Evolutionary conservation across 106 monocot genomes (phyloP).

Genomic region (Allium cepa): DNA sequence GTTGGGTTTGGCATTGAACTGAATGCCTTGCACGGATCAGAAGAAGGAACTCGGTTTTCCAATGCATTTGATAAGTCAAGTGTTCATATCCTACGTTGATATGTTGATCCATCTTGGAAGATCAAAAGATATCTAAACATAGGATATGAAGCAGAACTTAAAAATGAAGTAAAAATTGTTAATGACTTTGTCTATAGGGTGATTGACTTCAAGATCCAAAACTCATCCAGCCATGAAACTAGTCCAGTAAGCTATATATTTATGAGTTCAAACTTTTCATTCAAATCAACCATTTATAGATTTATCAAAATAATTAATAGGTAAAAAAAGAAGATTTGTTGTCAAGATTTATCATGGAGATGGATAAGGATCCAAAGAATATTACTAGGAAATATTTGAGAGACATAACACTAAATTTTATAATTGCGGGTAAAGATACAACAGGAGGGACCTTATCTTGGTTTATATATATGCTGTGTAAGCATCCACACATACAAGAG

Average conservation of each 20-base stretch:
- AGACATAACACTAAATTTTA: constrained; percentile 59
- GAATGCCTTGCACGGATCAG: constrained; percentile 17
- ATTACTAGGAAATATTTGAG: constrained; percentile 34
- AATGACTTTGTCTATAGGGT: constrained; percentile 37
- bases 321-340: constrained; percentile 36
- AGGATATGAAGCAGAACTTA: constrained; percentile 41
- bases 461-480: constrained; percentile 55
- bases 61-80: constrained; percentile 54
- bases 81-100: constrained; percentile 9
- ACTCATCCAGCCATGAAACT: not conserved
- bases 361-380: constrained; percentile 17
- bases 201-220: constrained; percentile 21
- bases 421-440: constrained; percentile 60
- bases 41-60: constrained; percentile 31
- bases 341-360: constrained; percentile 38
- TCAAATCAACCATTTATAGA: not conserved
- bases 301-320: constrained; percentile 4
- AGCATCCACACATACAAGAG: constrained; percentile 42
- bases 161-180: constrained; percentile 21
- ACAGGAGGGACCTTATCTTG: constrained; percentile 59
- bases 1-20: constrained; percentile 47
- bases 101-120: constrained; percentile 46
- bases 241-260: constrained; percentile 3
- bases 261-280: too few species aligned
- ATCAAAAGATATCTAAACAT: constrained; percentile 31